phyloP scores from a whole-genome alignment of 1,284 basidiomycete genomes.

The Melampsora allii-populina region DNA sequence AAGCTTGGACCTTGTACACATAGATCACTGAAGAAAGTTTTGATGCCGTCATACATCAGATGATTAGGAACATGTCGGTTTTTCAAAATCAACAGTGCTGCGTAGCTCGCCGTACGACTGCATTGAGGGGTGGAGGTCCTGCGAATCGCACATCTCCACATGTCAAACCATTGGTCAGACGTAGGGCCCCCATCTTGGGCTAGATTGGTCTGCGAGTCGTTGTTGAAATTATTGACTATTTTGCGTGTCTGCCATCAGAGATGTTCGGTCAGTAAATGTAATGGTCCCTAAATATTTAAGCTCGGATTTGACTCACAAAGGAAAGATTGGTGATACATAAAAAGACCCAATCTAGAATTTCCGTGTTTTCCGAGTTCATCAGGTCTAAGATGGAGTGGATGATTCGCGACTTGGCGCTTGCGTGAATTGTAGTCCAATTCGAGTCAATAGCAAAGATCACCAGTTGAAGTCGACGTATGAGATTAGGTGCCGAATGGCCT shows the following conservation, averaged over 20 bases:
- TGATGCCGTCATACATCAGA: constrained; percentile 65
- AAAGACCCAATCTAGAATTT: constrained; percentile 75
- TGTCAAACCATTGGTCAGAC: constrained; percentile 62
- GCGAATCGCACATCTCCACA: constrained; percentile 78
- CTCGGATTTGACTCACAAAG: constrained; percentile 52
- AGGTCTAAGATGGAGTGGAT: constrained; percentile 61
- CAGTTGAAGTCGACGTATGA: constrained; percentile 65
- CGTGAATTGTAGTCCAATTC: constrained; percentile 65
- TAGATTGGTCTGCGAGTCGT: constrained; percentile 43
- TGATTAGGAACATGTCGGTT: constrained; percentile 59
- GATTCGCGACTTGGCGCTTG: constrained; percentile 61
- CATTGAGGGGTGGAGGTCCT: constrained; percentile 64
- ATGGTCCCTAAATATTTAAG: neutral
- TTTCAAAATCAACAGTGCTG: constrained; percentile 61
- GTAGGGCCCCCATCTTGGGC: constrained; percentile 46
- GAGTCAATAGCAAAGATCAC: constrained; percentile 77
- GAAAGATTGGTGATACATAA: constrained; percentile 70
- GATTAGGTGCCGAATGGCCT: constrained; percentile 48
- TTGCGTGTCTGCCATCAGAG: neutral
- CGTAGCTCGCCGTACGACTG: constrained; percentile 75
- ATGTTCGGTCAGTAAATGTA: no score
- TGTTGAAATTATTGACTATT: constrained; percentile 35
- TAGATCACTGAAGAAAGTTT: constrained; percentile 69
- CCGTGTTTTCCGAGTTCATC: constrained; percentile 64
- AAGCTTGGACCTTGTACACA: constrained; percentile 79